Base-by-base conservation (phyloP, 768 basidiomycete species). In the Tricholoma furcatifolium region DNA sequence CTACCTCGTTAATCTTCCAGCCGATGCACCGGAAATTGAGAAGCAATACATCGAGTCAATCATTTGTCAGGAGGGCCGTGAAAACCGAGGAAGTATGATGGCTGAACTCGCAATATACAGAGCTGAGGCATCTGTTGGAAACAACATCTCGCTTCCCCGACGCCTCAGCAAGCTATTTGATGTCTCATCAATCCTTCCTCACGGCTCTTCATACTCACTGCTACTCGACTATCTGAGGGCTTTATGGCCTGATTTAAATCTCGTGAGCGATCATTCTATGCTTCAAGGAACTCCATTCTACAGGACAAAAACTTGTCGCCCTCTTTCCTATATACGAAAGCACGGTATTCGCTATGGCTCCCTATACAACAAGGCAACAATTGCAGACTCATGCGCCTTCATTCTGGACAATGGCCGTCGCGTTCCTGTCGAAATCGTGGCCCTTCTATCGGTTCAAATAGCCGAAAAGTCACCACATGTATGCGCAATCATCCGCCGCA, bases 101-200 rank as follows among this genome's bases (percentile, higher is more conserved):
- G 57, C 49, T 5, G 48, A 65, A 17, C 60, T 63, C 20, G 62
- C 60, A 1, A 59, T 61, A 7, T 62, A 60, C 34, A 55, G 38
- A 32, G 56, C 61, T 47, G 60, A 60, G 21, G 56, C 53, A 32
- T 49, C 51, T 50, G 27, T 21, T 32, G 48, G 35, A 15, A 50
- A 44, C 44, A n/a, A 45, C 30, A 9, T 50, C 44, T 36, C 47
- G 41, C 39, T 53, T 45, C 44, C 44, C 2, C 27, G 5, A 12
- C 45, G 43, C 35, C 54, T 43, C 30, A 27, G 36, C 24, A 57
- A 27, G 50, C 46, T 23, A 32, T 43, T 40, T n/a, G 17, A 51
- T 39, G 35, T 51, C 14, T 44, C 50, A 35, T 44, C 35, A 15
- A 20, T 44, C 20, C 42, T 44, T 43, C 34, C 43, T n/a, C 10